Percentiles rank a stretch among this genome's conserved stretches.
Evolutionary conservation across 1,284 basidiomycete species (phyloP).

Genomic region (Ganoderma boninense): DNA sequence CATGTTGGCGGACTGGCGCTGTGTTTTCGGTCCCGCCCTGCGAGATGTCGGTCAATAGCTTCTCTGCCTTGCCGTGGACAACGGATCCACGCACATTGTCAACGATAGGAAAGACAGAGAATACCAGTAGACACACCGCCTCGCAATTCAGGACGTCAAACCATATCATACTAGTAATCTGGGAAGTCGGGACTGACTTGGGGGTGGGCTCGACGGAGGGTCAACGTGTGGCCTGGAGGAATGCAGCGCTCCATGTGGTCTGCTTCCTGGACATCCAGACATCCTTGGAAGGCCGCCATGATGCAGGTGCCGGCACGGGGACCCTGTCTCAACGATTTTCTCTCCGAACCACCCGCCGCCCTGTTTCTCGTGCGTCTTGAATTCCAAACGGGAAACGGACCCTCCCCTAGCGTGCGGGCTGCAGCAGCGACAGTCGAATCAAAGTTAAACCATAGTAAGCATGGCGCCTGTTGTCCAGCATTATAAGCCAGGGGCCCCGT

Average conservation of each 20-base stretch:
- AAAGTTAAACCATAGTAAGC: constrained; percentile 8
- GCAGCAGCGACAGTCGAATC: constrained; percentile 13
- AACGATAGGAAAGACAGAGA: not conserved
- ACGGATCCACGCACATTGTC: not conserved
- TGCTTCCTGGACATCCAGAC: not conserved
- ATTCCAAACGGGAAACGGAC: not conserved
- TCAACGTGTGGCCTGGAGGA: not conserved
- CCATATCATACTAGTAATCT: not conserved
- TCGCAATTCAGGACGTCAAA: not conserved
- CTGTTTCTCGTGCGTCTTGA: not conserved
- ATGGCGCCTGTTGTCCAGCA: not conserved
- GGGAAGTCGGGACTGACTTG: not conserved
- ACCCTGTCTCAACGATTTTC: not conserved
- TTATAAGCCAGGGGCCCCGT: not conserved
- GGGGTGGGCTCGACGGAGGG: not conserved
- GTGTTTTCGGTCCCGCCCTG: not conserved
- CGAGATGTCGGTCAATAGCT: not conserved
- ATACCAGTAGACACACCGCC: not conserved
- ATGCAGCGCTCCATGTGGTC: not conserved
- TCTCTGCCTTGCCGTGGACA: not conserved
- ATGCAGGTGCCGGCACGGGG: constrained; percentile 3
- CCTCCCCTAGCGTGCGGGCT: not conserved
- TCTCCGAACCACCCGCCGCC: not conserved
- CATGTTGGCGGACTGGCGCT: not conserved
- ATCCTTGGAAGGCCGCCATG: not conserved